Percentiles rank a stretch among this genome's conserved stretches.
Conservation (phyloP, 2,329 filamentous ascomycete species). For the Phoma sp. region DNA sequence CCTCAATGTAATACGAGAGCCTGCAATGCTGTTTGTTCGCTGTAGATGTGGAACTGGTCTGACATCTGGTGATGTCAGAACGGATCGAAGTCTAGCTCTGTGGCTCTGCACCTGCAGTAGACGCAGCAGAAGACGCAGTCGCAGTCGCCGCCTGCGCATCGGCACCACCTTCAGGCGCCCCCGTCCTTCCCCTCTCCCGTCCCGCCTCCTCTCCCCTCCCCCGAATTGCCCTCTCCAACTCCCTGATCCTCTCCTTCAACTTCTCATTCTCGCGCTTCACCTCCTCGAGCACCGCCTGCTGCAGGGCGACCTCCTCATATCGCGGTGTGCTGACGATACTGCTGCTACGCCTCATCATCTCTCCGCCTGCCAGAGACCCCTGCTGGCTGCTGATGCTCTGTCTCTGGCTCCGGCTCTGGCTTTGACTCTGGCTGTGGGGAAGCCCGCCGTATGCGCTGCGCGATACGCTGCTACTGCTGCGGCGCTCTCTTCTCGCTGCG, state of each 20-base stretch:
- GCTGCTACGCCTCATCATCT: constrained; percentile 32
- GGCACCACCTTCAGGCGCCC: constrained; percentile 21
- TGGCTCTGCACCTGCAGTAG: too few relatives aligned
- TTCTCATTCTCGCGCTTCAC: constrained; percentile 58
- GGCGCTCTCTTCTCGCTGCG: constrained; percentile 32
- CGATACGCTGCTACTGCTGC: constrained; percentile 62
- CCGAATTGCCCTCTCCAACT: constrained; percentile 52
- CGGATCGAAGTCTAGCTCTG: too few relatives aligned
- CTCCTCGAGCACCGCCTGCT: constrained; percentile 55
- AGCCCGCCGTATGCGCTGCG: constrained; percentile 31
- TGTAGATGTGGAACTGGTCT: too few relatives aligned
- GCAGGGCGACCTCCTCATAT: constrained; percentile 53
- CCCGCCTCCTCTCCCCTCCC: constrained; percentile 30
- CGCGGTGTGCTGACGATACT: constrained; percentile 47
- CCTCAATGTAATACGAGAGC: too few relatives aligned
- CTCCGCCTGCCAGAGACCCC: constrained; percentile 7
- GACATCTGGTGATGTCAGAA: too few relatives aligned
- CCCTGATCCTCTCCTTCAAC: constrained; percentile 55
- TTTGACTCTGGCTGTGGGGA: constrained; percentile 7
- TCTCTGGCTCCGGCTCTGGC: constrained; percentile 40
- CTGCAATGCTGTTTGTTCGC: too few relatives aligned
- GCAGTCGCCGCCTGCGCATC: too few relatives aligned
- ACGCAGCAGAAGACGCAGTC: too few relatives aligned
- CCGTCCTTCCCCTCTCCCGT: constrained; percentile 41
- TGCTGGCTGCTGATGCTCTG: constrained; percentile 33